A percentile compares a stretch with the other conserved stretches of the same genome.
Evolutionary conservation across 768 basidiomycete genomes (phyloP).

Genomic region (Pleurotus tuoliensis): DNA sequence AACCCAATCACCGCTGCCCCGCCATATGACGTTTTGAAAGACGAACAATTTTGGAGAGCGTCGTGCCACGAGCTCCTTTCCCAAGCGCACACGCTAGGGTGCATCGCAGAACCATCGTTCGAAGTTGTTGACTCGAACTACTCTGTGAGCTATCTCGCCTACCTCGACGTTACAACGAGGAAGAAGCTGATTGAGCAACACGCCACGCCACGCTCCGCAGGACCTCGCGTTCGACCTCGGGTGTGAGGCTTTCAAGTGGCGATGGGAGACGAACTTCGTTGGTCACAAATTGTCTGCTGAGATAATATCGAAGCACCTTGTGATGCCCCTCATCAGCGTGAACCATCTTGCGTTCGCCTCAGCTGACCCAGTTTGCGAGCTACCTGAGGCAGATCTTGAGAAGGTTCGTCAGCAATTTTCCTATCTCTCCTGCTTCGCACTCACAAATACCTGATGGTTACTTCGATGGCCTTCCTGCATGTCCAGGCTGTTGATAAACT

Average conservation of each 20-base stretch:
- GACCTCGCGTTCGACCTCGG: constrained; percentile 64
- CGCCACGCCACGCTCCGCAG: constrained; percentile 29
- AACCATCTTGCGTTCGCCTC: constrained; percentile 67
- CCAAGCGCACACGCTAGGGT: constrained; percentile 59
- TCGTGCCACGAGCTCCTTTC: constrained; percentile 51
- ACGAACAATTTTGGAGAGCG: constrained; percentile 64
- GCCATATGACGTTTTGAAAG: constrained; percentile 21
- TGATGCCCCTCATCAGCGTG: constrained; percentile 70
- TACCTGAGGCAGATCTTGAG: constrained; percentile 58
- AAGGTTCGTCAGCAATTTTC: constrained; percentile 41
- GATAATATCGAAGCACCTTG: constrained; percentile 73
- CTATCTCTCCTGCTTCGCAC: neutral
- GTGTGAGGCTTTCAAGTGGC: constrained; percentile 64
- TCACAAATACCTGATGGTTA: neutral
- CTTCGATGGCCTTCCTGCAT: neutral
- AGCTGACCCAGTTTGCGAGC: constrained; percentile 49
- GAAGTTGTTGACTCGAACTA: constrained; percentile 56
- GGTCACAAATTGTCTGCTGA: constrained; percentile 66
- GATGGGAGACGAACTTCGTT: constrained; percentile 70
- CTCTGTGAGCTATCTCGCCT: constrained; percentile 39
- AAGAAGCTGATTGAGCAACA: neutral
- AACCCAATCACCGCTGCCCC: constrained; percentile 36
- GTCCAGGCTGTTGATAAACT: constrained; percentile 64
- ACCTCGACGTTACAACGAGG: neutral
- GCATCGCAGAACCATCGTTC: constrained; percentile 52